Base-by-base conservation (phyloP, 768 basidiomycete species). In the Tulasnella sp. region DNA sequence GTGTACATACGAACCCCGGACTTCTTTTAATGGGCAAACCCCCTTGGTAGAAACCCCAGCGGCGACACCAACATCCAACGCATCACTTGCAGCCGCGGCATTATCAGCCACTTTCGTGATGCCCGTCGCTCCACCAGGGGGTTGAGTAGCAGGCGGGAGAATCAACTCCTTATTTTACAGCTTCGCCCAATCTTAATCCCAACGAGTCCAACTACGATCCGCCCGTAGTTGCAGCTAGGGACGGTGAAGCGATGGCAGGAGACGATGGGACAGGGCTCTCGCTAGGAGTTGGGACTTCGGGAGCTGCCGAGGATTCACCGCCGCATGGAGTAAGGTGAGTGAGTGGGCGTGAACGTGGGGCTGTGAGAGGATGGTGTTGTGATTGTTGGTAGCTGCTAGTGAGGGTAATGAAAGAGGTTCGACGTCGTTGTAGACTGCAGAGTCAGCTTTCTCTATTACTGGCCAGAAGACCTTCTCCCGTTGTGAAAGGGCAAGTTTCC, bases 181-280 rank as follows among this genome's bases (percentile, higher is more conserved):
- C 92, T 82, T 94, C 93, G 80, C 90, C 93, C 69, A 94, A 85
- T 81, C 91, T 93, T 74, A 93, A 85, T 79, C 90, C 86, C 67
- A 94, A 87, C 77, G 89, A 88, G 81, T 93, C 91, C 73, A 93
- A 85, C 82, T 93, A 94, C 12, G 91, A 91, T 75, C 90, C 91
- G 82, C 93, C 45, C 17, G 19, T 49, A 5, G 17, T 22, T 1
- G 45, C 1, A 22, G 8, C 19, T 22, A 3, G 22, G 22, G 45
- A 22, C 22, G 17, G 22, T 22, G 45, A 15, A 0, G 14, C 22
- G 12, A 12, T 5, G 19, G 45, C 19, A 22, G 45, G 22, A 19
- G 45, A 49, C 2, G 45, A 49, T 17, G 45, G 45, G 45, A 49
- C 22, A 0, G 17, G 45, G 8, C 45, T 49, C 22, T 15, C 45